Evolutionary conservation across 148 eudicot species (phyloP).

Genomic region (Persicaria tinctoria): DNA sequence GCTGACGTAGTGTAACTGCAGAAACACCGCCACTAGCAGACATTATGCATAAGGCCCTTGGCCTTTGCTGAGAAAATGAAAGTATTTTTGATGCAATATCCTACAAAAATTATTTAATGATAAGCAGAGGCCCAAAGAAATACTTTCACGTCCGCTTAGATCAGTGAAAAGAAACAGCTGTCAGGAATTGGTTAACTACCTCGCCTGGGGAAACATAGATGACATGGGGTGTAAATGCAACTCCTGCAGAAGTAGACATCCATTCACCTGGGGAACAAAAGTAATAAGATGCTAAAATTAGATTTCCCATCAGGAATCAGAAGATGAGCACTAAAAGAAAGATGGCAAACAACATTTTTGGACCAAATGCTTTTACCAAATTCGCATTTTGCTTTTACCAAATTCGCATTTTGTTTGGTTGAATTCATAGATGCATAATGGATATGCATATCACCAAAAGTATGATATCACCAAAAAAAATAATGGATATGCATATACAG

Average conservation of each 20-base stretch:
- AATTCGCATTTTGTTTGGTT: too few species aligned
- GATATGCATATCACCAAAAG: too few species aligned
- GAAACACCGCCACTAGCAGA: slow-evolving; percentile 85
- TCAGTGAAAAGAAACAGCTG: too few species aligned
- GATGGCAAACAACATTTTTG: neutral
- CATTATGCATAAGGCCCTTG: slow-evolving; percentile 76
- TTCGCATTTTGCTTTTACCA: too few species aligned
- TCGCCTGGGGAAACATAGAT: slow-evolving; percentile 39
- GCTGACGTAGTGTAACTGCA: slow-evolving; percentile 61
- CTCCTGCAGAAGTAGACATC: slow-evolving; percentile 45
- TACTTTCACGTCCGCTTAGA: too few species aligned
- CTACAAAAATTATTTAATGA: slow-evolving; percentile 26
- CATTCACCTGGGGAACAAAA: slow-evolving; percentile 46
- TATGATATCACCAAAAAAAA: too few species aligned
- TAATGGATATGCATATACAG: too few species aligned
- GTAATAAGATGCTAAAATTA: neutral
- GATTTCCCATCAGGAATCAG: slow-evolving; percentile 7
- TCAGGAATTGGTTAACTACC: slow-evolving; percentile 19
- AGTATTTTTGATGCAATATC: slow-evolving; percentile 72
- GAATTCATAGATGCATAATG: neutral
- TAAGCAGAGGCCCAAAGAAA: neutral
- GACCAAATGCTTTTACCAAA: neutral
- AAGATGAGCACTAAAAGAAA: neutral
- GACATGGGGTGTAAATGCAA: slow-evolving; percentile 44
- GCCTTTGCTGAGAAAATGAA: slow-evolving; percentile 76